phyloP scores from a whole-genome alignment of 2,329 filamentous ascomycete genomes.

The Coniochaeta sp. region DNA sequence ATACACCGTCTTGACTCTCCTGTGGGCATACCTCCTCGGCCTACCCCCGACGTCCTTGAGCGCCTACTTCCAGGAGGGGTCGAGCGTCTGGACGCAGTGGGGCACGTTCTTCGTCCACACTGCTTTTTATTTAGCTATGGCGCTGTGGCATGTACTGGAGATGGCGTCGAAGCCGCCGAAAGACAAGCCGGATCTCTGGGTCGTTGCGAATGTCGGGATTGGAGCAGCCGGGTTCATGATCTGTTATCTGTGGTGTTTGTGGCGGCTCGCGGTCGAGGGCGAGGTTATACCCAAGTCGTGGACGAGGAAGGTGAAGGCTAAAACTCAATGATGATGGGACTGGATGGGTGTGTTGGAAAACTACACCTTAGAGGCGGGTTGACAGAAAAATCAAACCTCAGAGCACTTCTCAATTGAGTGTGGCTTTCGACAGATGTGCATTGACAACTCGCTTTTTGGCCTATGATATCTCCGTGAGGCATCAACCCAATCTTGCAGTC shows the following conservation, averaged over 20 bases:
- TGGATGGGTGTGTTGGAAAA: background rate
- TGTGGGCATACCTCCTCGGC: slow-evolving; percentile 89
- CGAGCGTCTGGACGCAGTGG: slow-evolving; percentile 40
- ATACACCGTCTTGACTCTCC: slow-evolving; percentile 73
- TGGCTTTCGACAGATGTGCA: background rate
- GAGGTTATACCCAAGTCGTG: slow-evolving; percentile 32
- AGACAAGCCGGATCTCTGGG: slow-evolving; percentile 87
- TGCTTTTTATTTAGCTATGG: slow-evolving; percentile 70
- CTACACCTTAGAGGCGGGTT: background rate
- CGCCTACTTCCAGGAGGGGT: slow-evolving; percentile 53
- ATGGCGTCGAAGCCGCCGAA: slow-evolving; percentile 58
- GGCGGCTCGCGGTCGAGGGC: slow-evolving; percentile 56
- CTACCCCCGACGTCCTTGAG: slow-evolving; percentile 70
- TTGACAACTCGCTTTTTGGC: background rate
- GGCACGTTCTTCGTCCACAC: slow-evolving; percentile 64
- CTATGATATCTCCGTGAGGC: background rate
- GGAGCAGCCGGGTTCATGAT: slow-evolving; percentile 79
- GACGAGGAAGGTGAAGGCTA: slow-evolving; percentile 23
- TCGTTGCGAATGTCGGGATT: slow-evolving; percentile 80
- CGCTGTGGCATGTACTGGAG: slow-evolving; percentile 73
- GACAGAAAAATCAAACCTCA: background rate
- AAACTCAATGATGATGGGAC: slow-evolving; percentile 25
- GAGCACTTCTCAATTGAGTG: background rate
- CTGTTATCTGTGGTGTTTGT: slow-evolving; percentile 88
- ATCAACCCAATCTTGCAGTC: background rate